Conservation (phyloP, 2,329 filamentous ascomycete species). For the Aspergillus novoparasiticus region DNA sequence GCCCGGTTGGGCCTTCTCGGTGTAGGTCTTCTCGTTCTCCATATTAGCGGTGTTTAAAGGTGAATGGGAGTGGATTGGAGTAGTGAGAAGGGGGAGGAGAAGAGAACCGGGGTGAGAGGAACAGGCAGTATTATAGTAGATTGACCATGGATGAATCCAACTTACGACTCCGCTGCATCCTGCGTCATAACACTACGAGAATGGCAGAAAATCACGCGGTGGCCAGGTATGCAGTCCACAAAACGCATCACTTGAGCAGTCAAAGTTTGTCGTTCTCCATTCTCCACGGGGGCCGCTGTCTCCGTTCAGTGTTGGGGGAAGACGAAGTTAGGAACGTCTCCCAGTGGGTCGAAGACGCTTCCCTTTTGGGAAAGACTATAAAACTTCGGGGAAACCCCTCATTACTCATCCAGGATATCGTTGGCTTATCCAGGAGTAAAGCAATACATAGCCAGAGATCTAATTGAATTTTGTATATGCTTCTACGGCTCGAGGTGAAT, state of each 20-base stretch:
- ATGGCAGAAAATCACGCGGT: background rate
- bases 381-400: background rate
- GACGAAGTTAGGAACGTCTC: background rate
- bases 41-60: constrained; percentile 15
- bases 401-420: background rate
- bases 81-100: constrained; percentile 1
- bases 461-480: background rate
- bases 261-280: constrained; percentile 1
- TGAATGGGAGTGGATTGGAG: constrained; percentile 1
- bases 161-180: background rate
- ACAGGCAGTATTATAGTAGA: background rate
- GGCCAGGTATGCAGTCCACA: background rate
- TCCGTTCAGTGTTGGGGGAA: constrained; percentile 1
- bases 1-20: constrained; percentile 25
- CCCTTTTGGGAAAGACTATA: background rate
- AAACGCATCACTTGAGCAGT: constrained; percentile 1
- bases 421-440: background rate
- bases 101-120: constrained; percentile 2
- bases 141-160: background rate
- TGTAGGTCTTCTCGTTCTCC: constrained; percentile 27
- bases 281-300: constrained; percentile 3
- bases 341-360: background rate
- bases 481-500: background rate
- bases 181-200: background rate
- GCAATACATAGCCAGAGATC: background rate